Percentiles rank a stretch among this genome's conserved stretches.
phyloP scores from a whole-genome alignment of 108 stramenopile species.

The Mayamaea pseudoterrestris region DNA sequence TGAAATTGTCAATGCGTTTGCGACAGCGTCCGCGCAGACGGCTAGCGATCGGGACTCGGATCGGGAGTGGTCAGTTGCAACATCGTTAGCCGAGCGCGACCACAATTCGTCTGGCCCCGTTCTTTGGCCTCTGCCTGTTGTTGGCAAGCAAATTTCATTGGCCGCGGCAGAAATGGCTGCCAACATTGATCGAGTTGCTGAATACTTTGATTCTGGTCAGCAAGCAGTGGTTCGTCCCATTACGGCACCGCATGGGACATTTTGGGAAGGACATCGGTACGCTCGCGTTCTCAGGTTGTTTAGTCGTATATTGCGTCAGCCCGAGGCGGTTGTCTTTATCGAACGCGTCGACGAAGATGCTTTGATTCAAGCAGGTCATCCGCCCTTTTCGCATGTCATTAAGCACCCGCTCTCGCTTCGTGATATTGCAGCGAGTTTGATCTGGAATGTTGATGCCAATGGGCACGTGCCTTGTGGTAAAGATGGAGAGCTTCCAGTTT shows the following conservation, averaged over 20 bases:
- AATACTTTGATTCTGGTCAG: constrained; percentile 17
- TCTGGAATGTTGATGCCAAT: constrained; percentile 17
- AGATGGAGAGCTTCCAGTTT: constrained; percentile 19
- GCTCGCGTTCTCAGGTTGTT: constrained; percentile 29
- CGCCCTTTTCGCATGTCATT: constrained; percentile 27
- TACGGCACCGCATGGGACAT: constrained; percentile 1
- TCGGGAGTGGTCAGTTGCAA: not conserved
- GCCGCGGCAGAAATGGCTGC: constrained; percentile 13
- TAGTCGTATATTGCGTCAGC: constrained; percentile 21
- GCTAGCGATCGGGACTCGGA: not conserved
- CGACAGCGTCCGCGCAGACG: constrained; percentile 6
- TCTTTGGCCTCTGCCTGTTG: constrained; percentile 1
- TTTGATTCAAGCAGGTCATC: constrained; percentile 3
- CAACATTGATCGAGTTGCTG: constrained; percentile 21
- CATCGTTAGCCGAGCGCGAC: no score
- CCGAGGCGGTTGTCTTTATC: constrained; percentile 26
- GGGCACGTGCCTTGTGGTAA: constrained; percentile 1
- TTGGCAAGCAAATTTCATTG: not conserved
- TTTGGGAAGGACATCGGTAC: constrained; percentile 29
- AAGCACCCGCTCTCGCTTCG: constrained; percentile 50
- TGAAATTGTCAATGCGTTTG: constrained; percentile 22
- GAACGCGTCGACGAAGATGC: constrained; percentile 33
- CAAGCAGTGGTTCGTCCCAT: constrained; percentile 12
- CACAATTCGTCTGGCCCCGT: no score
- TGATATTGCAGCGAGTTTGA: constrained; percentile 34